phyloP scores from a whole-genome alignment of 805 yeast species.

The Candida vartiovaarae region DNA sequence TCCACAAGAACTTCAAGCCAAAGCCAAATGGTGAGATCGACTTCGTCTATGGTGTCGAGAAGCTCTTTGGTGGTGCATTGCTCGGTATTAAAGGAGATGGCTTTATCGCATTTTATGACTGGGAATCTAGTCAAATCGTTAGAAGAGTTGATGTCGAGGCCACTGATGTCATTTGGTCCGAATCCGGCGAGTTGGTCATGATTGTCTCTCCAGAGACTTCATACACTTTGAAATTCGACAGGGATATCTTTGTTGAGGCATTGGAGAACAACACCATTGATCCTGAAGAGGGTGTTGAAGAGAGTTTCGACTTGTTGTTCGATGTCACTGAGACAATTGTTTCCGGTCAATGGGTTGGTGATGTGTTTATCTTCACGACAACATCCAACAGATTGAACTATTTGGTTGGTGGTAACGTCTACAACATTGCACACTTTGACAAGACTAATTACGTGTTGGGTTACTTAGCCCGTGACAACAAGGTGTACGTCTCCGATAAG shows the following conservation, averaged over 20 bases:
- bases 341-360: slow-evolving; percentile 96
- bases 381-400: slow-evolving; percentile 83
- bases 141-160: slow-evolving; percentile 88
- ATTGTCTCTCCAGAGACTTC: slow-evolving; percentile 65
- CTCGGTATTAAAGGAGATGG: slow-evolving; percentile 81
- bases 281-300: slow-evolving; percentile 85
- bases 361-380: slow-evolving; percentile 90
- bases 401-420: slow-evolving; percentile 88
- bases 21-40: slow-evolving; percentile 56
- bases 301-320: slow-evolving; percentile 74
- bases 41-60: slow-evolving; percentile 66
- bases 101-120: slow-evolving; percentile 82
- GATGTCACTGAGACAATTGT: slow-evolving; percentile 77
- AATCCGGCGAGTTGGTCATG: slow-evolving; percentile 82
- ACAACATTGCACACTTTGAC: slow-evolving; percentile 90
- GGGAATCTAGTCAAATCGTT: slow-evolving; percentile 83
- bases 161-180: slow-evolving; percentile 81
- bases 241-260: slow-evolving; percentile 59
- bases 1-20: slow-evolving; percentile 82
- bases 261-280: slow-evolving; percentile 49
- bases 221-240: slow-evolving; percentile 70
- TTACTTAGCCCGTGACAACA: slow-evolving; percentile 84
- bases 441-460: slow-evolving; percentile 82
- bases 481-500: slow-evolving; percentile 86
- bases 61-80: slow-evolving; percentile 82